Conservation (phyloP, 2,329 filamentous ascomycete genomes). For the Aspergillus pseudoglaucus region DNA sequence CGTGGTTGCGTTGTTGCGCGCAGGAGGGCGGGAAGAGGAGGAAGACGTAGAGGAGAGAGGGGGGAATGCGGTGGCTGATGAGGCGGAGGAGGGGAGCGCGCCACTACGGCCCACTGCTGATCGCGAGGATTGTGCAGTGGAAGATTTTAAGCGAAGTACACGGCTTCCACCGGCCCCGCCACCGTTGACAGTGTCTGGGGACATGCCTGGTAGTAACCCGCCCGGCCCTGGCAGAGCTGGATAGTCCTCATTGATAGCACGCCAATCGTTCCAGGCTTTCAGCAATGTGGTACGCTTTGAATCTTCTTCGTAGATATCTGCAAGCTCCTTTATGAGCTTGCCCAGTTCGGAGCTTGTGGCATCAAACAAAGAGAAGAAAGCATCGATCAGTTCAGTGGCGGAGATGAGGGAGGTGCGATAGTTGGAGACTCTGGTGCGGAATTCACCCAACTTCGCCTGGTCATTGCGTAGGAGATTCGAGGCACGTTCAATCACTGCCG, state of each 20-base stretch:
- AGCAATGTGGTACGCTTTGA: conserved; percentile 66
- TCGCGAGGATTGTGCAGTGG: conserved; percentile 61
- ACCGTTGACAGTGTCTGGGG: conserved; percentile 43
- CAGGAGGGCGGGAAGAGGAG: conserved; percentile 2
- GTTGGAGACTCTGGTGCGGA: conserved; percentile 71
- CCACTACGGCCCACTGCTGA: conserved; percentile 57
- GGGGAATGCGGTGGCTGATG: conserved; percentile 41
- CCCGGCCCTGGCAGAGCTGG: conserved; percentile 73
- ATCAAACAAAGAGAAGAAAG: conserved; percentile 82
- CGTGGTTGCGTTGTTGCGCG: conserved; percentile 12
- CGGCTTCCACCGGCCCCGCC: conserved; percentile 54
- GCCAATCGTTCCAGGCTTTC: conserved; percentile 90
- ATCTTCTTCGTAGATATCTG: conserved; percentile 84
- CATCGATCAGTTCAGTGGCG: conserved; percentile 72
- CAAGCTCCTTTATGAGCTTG: conserved; percentile 82
- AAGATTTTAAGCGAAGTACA: conserved; percentile 62
- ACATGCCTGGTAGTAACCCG: conserved; percentile 56
- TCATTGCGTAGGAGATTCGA: conserved; percentile 75
- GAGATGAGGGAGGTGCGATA: conserved; percentile 66
- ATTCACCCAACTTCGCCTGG: conserved; percentile 63
- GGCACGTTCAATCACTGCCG: conserved; percentile 79
- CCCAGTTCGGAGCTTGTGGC: conserved; percentile 73
- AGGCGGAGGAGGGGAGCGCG: conserved; percentile 32
- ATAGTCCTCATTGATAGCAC: conserved; percentile 92
- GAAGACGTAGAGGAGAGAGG: conserved; percentile 27